Conservation (phyloP, 139 green algal genomes). For the Chlamydomonas schloesseri region DNA sequence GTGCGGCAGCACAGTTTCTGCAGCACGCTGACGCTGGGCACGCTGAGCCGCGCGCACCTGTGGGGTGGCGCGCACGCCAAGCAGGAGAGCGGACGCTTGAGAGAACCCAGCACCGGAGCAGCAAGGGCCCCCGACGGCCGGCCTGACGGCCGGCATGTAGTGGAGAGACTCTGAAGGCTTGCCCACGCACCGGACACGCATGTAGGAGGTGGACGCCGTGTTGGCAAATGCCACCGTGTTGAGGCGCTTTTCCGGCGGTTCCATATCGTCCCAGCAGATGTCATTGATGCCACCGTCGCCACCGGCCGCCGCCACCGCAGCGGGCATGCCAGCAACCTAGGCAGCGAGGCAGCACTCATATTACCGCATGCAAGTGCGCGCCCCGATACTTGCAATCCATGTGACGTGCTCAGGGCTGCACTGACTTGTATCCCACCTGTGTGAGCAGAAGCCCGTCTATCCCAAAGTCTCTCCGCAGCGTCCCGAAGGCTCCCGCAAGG, state of each 20-base stretch:
- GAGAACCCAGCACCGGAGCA: background rate
- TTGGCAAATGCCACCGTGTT: slow-evolving; percentile 40
- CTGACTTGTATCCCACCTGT: background rate
- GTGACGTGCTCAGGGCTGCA: too few species aligned
- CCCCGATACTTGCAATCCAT: too few species aligned
- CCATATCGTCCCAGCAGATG: slow-evolving; percentile 54
- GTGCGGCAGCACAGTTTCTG: slow-evolving; percentile 35
- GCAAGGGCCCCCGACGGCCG: too few species aligned
- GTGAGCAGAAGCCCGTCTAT: slow-evolving; percentile 34
- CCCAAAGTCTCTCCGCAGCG: slow-evolving; percentile 16
- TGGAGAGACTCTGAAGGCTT: too few species aligned
- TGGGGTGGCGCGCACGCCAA: background rate
- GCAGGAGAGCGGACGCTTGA: background rate
- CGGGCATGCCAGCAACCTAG: background rate
- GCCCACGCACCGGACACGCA: slow-evolving; percentile 6
- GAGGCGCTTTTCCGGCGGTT: slow-evolving; percentile 20
- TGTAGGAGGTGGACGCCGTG: background rate
- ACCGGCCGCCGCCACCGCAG: background rate
- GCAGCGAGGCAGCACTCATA: background rate
- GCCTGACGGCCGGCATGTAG: too few species aligned
- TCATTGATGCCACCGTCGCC: slow-evolving; percentile 38
- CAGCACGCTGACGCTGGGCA: slow-evolving; percentile 15
- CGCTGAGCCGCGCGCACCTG: slow-evolving; percentile 30
- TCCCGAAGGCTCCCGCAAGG: background rate
- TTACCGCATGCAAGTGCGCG: background rate